phyloP scores from a whole-genome alignment of 2,329 filamentous ascomycete genomes.

The Neofusicoccum umdonicola region DNA sequence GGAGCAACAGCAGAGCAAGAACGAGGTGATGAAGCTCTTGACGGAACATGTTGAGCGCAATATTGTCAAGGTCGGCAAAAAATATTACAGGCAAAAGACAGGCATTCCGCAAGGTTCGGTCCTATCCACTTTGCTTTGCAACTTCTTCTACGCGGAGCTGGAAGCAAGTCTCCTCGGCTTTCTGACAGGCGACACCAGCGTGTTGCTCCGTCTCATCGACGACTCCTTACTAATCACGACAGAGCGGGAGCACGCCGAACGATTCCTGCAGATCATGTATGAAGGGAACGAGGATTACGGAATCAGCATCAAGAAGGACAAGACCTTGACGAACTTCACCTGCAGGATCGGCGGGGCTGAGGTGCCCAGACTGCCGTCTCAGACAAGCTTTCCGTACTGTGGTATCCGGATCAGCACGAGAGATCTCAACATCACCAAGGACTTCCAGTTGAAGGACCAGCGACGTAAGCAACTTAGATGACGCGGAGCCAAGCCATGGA shows the following conservation, averaged over 20 bases:
- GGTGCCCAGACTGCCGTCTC: constrained; percentile 20
- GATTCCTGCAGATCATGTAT: constrained; percentile 80
- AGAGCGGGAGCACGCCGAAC: constrained; percentile 61
- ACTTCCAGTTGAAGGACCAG: constrained; percentile 55
- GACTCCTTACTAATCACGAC: constrained; percentile 89
- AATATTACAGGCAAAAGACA: constrained; percentile 78
- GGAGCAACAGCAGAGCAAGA: constrained; percentile 56
- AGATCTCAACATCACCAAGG: constrained; percentile 73
- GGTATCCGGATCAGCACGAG: constrained; percentile 72
- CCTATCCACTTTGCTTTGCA: constrained; percentile 82
- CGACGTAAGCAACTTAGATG: constrained; percentile 42
- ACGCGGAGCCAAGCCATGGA: neutral
- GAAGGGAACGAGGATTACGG: constrained; percentile 75
- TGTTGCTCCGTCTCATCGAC: constrained; percentile 82
- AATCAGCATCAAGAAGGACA: constrained; percentile 70
- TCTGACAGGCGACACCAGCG: constrained; percentile 55
- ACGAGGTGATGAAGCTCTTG: constrained; percentile 67
- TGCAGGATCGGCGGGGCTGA: constrained; percentile 46
- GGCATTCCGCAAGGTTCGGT: constrained; percentile 95
- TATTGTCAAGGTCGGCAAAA: constrained; percentile 83
- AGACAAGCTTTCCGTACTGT: constrained; percentile 79
- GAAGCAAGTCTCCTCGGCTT: constrained; percentile 71
- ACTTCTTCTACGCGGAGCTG: constrained; percentile 91
- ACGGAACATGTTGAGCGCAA: constrained; percentile 80
- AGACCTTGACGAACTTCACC: constrained; percentile 84